Percentiles rank a stretch among this genome's conserved stretches.
Evolutionary conservation across 2,329 filamentous ascomycete genomes (phyloP).

Genomic region (Claviceps pusilla): DNA sequence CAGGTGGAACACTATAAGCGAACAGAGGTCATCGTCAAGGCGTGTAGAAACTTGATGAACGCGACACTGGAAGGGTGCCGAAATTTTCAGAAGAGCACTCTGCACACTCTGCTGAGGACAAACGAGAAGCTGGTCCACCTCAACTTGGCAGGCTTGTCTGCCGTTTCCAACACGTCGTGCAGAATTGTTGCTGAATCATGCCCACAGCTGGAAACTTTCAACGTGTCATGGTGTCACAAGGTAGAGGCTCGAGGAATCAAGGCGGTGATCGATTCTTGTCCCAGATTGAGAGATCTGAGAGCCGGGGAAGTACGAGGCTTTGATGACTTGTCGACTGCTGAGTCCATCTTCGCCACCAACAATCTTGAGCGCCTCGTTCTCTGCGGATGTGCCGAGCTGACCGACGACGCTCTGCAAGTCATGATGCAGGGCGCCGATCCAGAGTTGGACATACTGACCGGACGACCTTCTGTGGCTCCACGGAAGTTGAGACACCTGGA

Average conservation of each 20-base stretch:
- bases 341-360: constrained; percentile 64
- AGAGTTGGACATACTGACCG: constrained; percentile 67
- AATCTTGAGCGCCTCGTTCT: constrained; percentile 69
- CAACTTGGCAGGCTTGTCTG: constrained; percentile 68
- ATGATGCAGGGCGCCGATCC: constrained; percentile 65
- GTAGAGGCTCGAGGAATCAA: constrained; percentile 65
- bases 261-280: constrained; percentile 57
- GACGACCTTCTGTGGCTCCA: constrained; percentile 58
- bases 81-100: constrained; percentile 62
- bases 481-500: constrained; percentile 74
- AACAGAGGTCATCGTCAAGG: constrained; percentile 60
- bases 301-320: constrained; percentile 73
- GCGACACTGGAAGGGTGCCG: constrained; percentile 81
- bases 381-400: constrained; percentile 64
- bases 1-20: constrained; percentile 74
- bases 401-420: constrained; percentile 54
- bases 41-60: constrained; percentile 75
- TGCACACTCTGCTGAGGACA: constrained; percentile 58
- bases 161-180: constrained; percentile 72
- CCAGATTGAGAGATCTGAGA: constrained; percentile 60
- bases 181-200: constrained; percentile 73
- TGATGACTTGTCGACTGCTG: constrained; percentile 55
- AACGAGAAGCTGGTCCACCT: constrained; percentile 70
- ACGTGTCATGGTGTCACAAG: constrained; percentile 85
- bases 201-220: constrained; percentile 65